Base-by-base conservation (phyloP, 2,329 filamentous ascomycete genomes). In the Emydomyces testavorans region DNA sequence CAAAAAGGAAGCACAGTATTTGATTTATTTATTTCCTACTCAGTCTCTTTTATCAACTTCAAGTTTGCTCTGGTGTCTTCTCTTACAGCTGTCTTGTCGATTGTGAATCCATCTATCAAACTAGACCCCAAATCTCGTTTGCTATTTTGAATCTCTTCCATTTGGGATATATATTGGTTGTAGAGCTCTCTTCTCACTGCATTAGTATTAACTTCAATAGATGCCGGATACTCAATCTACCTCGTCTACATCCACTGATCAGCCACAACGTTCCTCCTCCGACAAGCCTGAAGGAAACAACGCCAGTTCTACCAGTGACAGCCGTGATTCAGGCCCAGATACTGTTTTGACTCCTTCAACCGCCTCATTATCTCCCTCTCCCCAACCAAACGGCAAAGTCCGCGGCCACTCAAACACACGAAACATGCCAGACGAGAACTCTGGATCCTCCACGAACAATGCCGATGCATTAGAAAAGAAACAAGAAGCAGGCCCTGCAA, bases 401-500 rank as follows among this genome's bases (percentile, higher is more conserved):
- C 20, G 34, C 20, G 28, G 50, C 21, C 39, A 44, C 21, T 23
- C 37, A 43, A 16, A 20, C n/a, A 34, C 39, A n/a, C 15, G 43
- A 48, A 53, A 37, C 48, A 65, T 65, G 62, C 56, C 60, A 24
- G 61, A 64, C 34, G 51, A 59, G 15, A 42, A 31, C n/a, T 51
- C 54, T n/a, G 51, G 46, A 29, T 44, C 48, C 21, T 32, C 51
- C 4, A 41, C 55, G 24, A 47, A 51, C 11, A 51, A 56, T 28
- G 53, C 50, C 11, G 52, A 56, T 28, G 32, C 49, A 1, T 42
- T 54, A 13, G 59, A 62, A 24, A 58, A 55, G 26, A 65, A 63
- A 39, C 59, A 58, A 34, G 62, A 66, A 36, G 57, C 37, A 39
- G 29, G 54, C 6, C 48, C 48, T 8, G 60, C 63, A n/a, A 58